These are phyloP conservation scores for Aspergillus sergii DNA, from an alignment of 2,329 filamentous ascomycete species.

Conservation along the genomic window DNA sequence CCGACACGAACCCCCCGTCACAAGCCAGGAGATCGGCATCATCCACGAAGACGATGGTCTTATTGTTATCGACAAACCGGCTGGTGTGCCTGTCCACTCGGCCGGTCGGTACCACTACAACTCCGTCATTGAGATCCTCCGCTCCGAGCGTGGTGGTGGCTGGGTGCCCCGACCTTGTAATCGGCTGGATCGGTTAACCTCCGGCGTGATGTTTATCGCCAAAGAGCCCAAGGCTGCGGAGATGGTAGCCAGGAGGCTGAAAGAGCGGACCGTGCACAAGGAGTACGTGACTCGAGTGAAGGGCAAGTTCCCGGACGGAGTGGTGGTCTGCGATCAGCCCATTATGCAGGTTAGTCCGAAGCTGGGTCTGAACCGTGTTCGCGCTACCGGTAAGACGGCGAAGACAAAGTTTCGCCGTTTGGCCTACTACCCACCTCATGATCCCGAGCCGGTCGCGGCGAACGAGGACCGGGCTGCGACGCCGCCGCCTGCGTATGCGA, in stretches of 20 bases:
- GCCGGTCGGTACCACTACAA: constrained; percentile 96
- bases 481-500: constrained; percentile 37
- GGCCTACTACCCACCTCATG: constrained; percentile 75
- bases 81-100: constrained; percentile 91
- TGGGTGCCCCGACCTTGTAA: constrained; percentile 78
- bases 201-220: constrained; percentile 96
- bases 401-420: constrained; percentile 88
- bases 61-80: constrained; percentile 95
- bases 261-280: constrained; percentile 81
- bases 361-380: constrained; percentile 88
- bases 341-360: constrained; percentile 94
- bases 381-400: constrained; percentile 87
- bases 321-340: constrained; percentile 89
- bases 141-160: constrained; percentile 65
- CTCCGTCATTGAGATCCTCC: constrained; percentile 90
- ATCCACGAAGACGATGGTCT: constrained; percentile 91
- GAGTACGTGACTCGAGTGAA: constrained; percentile 93
- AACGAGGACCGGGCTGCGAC: constrained; percentile 33
- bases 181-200: constrained; percentile 88
- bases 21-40: constrained; percentile 74
- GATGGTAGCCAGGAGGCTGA: constrained; percentile 73
- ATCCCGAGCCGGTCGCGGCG: constrained; percentile 23
- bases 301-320: constrained; percentile 87
- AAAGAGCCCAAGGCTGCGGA: constrained; percentile 83
- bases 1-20: constrained; percentile 92